Evolutionary conservation across 116 monocot genomes (phyloP), one percentile per base, ranked within the genome.

Genomic region (Dioscorea cayenensis): DNA sequence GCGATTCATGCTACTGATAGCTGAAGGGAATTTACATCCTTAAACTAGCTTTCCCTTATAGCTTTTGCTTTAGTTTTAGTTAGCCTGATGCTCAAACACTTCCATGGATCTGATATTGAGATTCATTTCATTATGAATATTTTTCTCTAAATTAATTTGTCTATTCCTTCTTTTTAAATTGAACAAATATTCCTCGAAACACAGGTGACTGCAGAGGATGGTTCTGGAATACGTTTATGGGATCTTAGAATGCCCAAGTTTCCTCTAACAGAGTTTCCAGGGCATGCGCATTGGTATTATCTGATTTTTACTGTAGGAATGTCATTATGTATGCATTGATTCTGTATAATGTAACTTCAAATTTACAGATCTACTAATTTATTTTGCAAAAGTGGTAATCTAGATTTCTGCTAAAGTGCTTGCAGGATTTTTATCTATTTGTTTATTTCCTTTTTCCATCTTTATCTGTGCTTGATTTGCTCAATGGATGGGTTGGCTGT

Each of bases 261-360:
- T 90, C 90, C 87, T 64, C 62, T 92, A 52, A 74, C 49, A 68
- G 90, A 92, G 72, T 77, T 96, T 36, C 86, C 90, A 77, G 92
- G 96, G 38, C 90, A 96, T 83, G 67, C 83, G 38, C 96, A 96
- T 86, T 96, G 96, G 96, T 96, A 96, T 43, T 67, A 84, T 61
- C 27, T 81, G 67, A 73, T 64, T 51, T 77, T 80, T 22, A 12
- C n/a, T 55, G 14, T 10, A 43, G 43, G 43, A 12, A 43, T 43
- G 43, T 43, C 7, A 43, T 6, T 10, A 1, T 43, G 8, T 43
- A 12, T 10, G 0, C 43, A 43, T 43, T 9, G 8, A 43, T 43
- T 43, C 32, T 43, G 43, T 43, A 43, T 43, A 43, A 43, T 43
- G 3, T 23, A 12, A 62, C 23, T 23, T 27, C 25, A 59, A 21